Conservation (phyloP, 768 basidiomycete genomes). For the Omphalotus guepiniiformis region DNA sequence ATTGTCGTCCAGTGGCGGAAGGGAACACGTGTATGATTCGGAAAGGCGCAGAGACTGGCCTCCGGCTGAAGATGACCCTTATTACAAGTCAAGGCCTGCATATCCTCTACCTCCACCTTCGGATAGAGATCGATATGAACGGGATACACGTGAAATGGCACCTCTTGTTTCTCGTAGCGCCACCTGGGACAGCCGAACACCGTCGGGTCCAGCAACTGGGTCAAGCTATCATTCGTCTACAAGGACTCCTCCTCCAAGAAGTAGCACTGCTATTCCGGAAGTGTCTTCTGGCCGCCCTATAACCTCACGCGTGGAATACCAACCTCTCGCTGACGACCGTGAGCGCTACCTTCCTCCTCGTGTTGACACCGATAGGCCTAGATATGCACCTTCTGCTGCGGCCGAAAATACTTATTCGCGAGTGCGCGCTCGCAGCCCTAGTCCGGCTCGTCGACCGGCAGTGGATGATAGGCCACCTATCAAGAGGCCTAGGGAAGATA, state of each 20-base stretch:
- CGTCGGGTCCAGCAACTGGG: not conserved
- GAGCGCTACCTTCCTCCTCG: constrained; percentile 1
- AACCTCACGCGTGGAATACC: too few relatives aligned
- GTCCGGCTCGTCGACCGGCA: not conserved
- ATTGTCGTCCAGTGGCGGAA: not conserved
- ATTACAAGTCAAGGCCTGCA: not conserved
- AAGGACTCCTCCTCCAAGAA: not conserved
- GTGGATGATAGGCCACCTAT: constrained; percentile 1
- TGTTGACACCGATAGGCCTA: too few relatives aligned
- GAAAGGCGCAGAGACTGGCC: constrained; percentile 4
- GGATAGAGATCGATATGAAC: not conserved
- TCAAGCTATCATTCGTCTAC: not conserved
- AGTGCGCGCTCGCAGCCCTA: constrained; percentile 4
- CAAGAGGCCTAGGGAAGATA: constrained; percentile 1
- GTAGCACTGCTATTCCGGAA: not conserved
- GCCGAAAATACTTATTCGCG: not conserved
- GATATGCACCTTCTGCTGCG: not conserved
- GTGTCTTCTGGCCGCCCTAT: too few relatives aligned
- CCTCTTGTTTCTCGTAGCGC: not conserved
- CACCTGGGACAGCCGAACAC: not conserved
- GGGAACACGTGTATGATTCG: not conserved
- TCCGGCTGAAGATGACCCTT: not conserved
- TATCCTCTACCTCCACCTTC: constrained; percentile 1
- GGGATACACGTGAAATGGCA: not conserved
- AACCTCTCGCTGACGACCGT: not conserved